Evolutionary conservation across 352 stramenopile species (phyloP), one percentile per base, ranked within the genome.

Genomic region (Phytopythium sindhum): DNA sequence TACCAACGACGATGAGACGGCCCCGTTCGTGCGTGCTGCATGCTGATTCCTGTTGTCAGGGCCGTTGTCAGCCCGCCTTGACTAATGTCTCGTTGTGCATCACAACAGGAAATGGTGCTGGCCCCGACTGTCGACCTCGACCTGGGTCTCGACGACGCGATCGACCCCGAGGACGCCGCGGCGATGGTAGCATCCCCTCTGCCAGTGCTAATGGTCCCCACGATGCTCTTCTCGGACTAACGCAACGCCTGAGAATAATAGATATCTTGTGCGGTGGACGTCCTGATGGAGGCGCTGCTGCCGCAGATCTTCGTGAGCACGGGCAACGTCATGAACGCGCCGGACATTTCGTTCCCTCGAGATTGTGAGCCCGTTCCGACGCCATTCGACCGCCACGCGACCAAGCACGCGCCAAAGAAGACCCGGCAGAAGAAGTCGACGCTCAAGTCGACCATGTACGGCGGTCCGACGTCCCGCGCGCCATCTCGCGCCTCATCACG

Each of bases 401-500:
- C 67, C 17, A 77, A 69, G 9, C 50, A 70, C 1, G 66, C 66
- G 35, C 41, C 33, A 6, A 74, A 64, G 55, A 66, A 63, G 61
- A 19, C 70, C 17, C 66, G 78, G 51, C 54, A 56, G 24, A 69
- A 65, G 61, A 15, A 73, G 44, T 21, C 50, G 51, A 21, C 61
- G n/a, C 26, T 63, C 37, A 76, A 73, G 29, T 52, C 37, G 4
- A 57, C 59, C 31, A 51, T 54, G 12, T 60, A 62, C n/a, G 69
- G 69, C 14, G 66, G 45, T 0, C 53, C 53, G 35, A 59, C 39
- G 41, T 69, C 57, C 1, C 42, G 75, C 31, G 59, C 72, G 11
- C 57, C 54, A 19, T 80, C 72, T 41, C 67, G 67, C n/a, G 63
- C 71, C 8, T 79, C 75, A 7, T 80, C 75, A n/a, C 65, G 59